Base-by-base conservation (phyloP, 257 asterid species). In the Linderniella brevidens region DNA sequence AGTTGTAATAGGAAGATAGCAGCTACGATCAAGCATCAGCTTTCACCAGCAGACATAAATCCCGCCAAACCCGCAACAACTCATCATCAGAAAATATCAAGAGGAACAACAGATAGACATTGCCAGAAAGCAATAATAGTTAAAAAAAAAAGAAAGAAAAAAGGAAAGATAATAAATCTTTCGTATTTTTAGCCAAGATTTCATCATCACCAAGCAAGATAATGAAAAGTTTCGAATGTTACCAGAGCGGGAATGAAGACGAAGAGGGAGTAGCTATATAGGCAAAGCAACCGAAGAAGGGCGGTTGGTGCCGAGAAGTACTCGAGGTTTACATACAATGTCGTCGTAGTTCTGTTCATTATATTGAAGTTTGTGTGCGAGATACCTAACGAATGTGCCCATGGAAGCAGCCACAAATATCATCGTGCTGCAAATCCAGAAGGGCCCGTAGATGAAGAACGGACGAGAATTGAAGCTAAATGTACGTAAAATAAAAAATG, bases 361-460 rank as follows among this genome's bases (percentile, higher is more conserved):
- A 0, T 73, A 61, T 50, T 84, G 87, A 53, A 80, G 66, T 69
- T 84, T 88, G 86, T 84, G 94, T 7, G 95, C 68, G 66, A 88
- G 41, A 59, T 78, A 88, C 62, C 95, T 81, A 25, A 85, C 86
- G 68, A 88, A 88, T 61, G 98, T 84, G 57, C 98, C 93, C 59
- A 88, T 84, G 50, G 96, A 64, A 51, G 98, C 98, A 0, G 98
- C 98, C 38, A 88, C 98, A 59, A 88, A 88, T 58, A 84, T 82
- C 70, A 88, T 64, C 55, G 96, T 88, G 29, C 92, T 80, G 85
- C 98, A 88, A 61, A 88, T 88, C 98, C 98, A 88, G 76, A 88
- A 88, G 49, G 98, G 98, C 42, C 98, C 98, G 50, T 88, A 90
- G 73, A 96, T 90, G 74, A 53, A 25, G 11, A 57, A 35, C 13